These are phyloP conservation scores for Backusella tarrabulga DNA, from an alignment of 192 early-diverging fungal genomes.

Conservation along the genomic window DNA sequence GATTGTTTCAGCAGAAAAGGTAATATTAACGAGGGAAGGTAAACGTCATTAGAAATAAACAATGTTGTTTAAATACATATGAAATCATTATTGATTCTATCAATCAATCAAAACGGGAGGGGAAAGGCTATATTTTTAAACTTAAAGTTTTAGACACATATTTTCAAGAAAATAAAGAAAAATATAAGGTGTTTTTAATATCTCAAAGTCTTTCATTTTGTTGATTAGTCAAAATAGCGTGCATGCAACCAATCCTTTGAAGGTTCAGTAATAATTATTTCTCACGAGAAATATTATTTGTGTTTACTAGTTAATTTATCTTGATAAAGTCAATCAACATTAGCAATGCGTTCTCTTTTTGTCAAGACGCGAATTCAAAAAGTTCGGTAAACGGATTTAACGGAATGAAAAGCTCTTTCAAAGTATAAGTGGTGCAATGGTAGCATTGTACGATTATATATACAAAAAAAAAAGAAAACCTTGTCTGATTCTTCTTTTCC, in stretches of 20 bases:
- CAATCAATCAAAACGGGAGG: constrained; percentile 47
- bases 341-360: background rate
- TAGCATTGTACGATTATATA: background rate
- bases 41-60: constrained; percentile 56
- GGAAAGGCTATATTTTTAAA: constrained; percentile 90
- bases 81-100: constrained; percentile 57
- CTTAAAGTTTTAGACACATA: constrained; percentile 59
- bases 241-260: background rate
- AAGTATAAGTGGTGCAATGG: background rate
- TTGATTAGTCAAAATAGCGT: background rate
- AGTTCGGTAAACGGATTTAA: background rate
- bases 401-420: background rate
- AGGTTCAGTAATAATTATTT: background rate
- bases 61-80: constrained; percentile 67
- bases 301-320: background rate
- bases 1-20: constrained; percentile 65
- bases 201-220: background rate
- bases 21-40: constrained; percentile 23
- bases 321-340: background rate
- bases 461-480: background rate
- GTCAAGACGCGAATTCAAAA: background rate
- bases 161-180: constrained; percentile 27
- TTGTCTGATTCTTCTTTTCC: background rate
- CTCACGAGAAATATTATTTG: background rate
- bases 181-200: constrained; percentile 15